These are phyloP conservation scores for Solanum chiquidenum DNA, from an alignment of 257 asterid genomes.

Conservation along the genomic window DNA sequence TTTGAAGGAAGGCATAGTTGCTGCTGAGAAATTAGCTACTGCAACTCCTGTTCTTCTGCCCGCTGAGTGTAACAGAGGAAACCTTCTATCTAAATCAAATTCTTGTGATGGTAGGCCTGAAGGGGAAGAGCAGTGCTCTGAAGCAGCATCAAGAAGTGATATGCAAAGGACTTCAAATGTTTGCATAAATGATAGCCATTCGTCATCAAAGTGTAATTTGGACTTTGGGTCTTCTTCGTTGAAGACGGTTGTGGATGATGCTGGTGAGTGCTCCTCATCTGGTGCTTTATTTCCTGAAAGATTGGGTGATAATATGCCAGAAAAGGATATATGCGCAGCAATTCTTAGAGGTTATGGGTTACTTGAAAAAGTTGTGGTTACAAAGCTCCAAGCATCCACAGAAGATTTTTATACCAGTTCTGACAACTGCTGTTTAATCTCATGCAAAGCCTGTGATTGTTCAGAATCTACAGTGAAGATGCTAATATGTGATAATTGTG, in stretches of 20 bases:
- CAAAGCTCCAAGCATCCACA: slow-evolving; percentile 16
- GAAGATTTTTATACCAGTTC: slow-evolving; percentile 4
- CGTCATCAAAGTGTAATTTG: slow-evolving; percentile 57
- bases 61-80: slow-evolving; percentile 12
- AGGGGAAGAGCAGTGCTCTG: slow-evolving; percentile 24
- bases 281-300: slow-evolving; percentile 36
- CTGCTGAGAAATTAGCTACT: slow-evolving; percentile 25
- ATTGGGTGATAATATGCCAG: slow-evolving; percentile 40
- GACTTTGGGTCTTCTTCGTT: slow-evolving; percentile 29
- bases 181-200: slow-evolving; percentile 38
- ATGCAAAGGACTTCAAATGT: slow-evolving; percentile 23
- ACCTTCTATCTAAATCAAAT: slow-evolving; percentile 17
- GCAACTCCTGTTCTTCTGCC: slow-evolving; percentile 9
- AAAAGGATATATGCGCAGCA: slow-evolving; percentile 49
- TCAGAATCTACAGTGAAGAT: slow-evolving; percentile 42
- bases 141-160: slow-evolving; percentile 31
- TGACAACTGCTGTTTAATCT: slow-evolving; percentile 31
- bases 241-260: slow-evolving; percentile 36
- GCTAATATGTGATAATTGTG: slow-evolving; percentile 74
- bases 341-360: slow-evolving; percentile 51
- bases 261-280: slow-evolving; percentile 68
- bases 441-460: slow-evolving; percentile 49
- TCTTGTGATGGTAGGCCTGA: slow-evolving; percentile 26
- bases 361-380: slow-evolving; percentile 23
- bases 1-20: slow-evolving; percentile 19